Evolutionary conservation across 1,284 basidiomycete species (phyloP).

Genomic region (Tremellales sp.): DNA sequence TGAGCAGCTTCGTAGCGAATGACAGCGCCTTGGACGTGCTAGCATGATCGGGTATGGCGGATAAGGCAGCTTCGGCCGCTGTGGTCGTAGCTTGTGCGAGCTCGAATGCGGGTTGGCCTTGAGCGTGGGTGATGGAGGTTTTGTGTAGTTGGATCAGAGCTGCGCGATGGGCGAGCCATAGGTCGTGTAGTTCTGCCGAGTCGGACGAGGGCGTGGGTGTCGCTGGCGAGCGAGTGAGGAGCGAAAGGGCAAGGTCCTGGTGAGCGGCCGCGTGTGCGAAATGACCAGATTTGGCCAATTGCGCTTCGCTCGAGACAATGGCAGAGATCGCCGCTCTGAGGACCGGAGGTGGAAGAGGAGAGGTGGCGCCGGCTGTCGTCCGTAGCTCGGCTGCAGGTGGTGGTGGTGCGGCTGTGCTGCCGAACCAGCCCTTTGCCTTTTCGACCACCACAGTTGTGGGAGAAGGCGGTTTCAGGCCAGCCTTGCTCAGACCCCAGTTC

Average conservation of each 20-base stretch:
- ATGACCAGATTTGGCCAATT: constrained; percentile 62
- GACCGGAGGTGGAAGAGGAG: constrained; percentile 46
- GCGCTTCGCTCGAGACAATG: constrained; percentile 67
- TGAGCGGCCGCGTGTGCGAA: constrained; percentile 84
- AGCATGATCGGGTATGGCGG: constrained; percentile 53
- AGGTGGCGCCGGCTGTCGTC: neutral
- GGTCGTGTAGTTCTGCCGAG: constrained; percentile 57
- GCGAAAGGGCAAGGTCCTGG: constrained; percentile 70
- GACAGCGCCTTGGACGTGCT: constrained; percentile 16
- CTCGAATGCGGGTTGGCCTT: constrained; percentile 49
- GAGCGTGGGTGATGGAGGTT: constrained; percentile 66
- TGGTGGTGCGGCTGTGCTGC: neutral
- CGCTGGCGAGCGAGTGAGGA: constrained; percentile 59
- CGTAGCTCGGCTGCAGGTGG: neutral
- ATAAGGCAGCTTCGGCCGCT: constrained; percentile 63
- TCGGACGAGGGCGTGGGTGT: constrained; percentile 57
- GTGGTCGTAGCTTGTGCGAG: constrained; percentile 60
- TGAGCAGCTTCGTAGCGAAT: constrained; percentile 23
- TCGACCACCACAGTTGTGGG: constrained; percentile 11
- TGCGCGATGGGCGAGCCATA: constrained; percentile 67
- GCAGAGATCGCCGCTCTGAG: constrained; percentile 65
- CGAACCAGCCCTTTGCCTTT: constrained; percentile 19
- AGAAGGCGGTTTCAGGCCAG: constrained; percentile 3
- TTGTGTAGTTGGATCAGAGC: constrained; percentile 69
- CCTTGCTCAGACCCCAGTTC: constrained; percentile 37